Percentiles rank a stretch among this genome's conserved stretches.
These are phyloP conservation scores for Dalbergia cochinchinensis DNA, from an alignment of 306 rosid genomes.

Conservation along the genomic window DNA sequence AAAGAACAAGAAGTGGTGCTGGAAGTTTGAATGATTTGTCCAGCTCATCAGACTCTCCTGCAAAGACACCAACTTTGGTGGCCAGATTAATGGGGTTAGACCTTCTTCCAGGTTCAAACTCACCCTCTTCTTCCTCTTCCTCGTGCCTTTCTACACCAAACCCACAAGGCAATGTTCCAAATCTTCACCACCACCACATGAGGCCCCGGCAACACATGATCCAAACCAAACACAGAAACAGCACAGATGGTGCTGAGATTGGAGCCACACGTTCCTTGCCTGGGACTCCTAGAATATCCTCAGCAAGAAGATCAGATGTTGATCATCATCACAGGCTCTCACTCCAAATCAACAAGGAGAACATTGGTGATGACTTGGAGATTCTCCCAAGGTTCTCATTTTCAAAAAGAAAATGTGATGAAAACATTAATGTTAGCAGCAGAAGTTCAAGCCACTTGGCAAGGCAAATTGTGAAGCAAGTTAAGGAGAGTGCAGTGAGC, in stretches of 20 bases:
- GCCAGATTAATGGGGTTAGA: slow-evolving; percentile 97
- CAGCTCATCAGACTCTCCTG: slow-evolving; percentile 69
- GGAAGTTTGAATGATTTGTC: slow-evolving; percentile 51
- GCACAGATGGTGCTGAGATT: slow-evolving; percentile 45
- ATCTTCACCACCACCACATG: slow-evolving; percentile 18
- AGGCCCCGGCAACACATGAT: slow-evolving; percentile 40
- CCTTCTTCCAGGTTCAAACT: slow-evolving; percentile 71
- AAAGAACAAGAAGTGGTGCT: slow-evolving; percentile 37
- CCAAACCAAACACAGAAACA: slow-evolving; percentile 51
- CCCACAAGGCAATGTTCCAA: slow-evolving; percentile 37
- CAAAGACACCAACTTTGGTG: slow-evolving; percentile 89
- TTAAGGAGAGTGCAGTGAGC: slow-evolving; percentile 65
- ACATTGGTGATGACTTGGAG: slow-evolving; percentile 57
- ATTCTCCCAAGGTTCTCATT: slow-evolving; percentile 55
- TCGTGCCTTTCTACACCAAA: slow-evolving; percentile 52
- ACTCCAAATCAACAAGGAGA: slow-evolving; percentile 84
- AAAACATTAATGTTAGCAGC: slow-evolving; percentile 31
- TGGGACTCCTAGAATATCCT: slow-evolving; percentile 78
- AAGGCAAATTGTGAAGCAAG: slow-evolving; percentile 78
- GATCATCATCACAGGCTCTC: slow-evolving; percentile 76
- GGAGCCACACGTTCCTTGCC: slow-evolving; percentile 67
- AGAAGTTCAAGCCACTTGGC: slow-evolving; percentile 67
- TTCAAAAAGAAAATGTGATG: slow-evolving; percentile 55
- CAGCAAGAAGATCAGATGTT: slow-evolving; percentile 73
- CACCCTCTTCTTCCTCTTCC: slow-evolving; percentile 57